Evolutionary conservation across 2,329 filamentous ascomycete species (phyloP), one percentile per base, ranked within the genome.

Genomic region (Venturia pyrina): DNA sequence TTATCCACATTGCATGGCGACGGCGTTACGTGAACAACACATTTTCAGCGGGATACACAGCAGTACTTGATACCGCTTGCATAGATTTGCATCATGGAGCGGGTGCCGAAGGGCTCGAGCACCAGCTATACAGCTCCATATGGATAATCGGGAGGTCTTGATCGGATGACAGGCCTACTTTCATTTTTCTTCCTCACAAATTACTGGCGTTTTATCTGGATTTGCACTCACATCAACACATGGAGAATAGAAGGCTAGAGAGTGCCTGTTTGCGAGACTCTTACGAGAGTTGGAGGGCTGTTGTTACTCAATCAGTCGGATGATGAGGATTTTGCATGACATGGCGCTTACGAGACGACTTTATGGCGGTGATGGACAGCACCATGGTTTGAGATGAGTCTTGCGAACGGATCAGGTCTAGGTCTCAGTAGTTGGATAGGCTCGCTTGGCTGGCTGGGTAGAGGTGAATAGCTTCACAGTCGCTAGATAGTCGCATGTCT

Each of bases 21-120:
- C 89, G 44, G 82, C 79, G 76, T 93, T 89, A 59, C 21, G 48
- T 53, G 48, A 53, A 24, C 21, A 13, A 53, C 21, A 59, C 53
- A 34, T 34, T 21, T 34, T 59, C 28, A 34, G 53, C 53, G 32
- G 53, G 53, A 37, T 59, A 59, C 32, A 59, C 53, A 37, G 32
- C 48, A 28, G 21, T 53, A 53, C 21, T 50, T 15, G 48, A 53
- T 53, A 53, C 21, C 10, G 48, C 48, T 2, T 1, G 15, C 48
- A 37, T 37, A 59, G 53, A 59, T 59, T 59, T 59, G 53, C 53
- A 59, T 59, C 17, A 59, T 59, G 53, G 53, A 59, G 53, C 32
- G 17, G 53, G 53, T 59, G 53, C 53, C 53, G 53, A 59, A 59
- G 53, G 32, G 53, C 53, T 59, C 53, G 53, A 59, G 53, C 53